These are phyloP conservation scores for Wallacemonas collosoma DNA, from an alignment of 208 protist species.

Conservation along the genomic window DNA sequence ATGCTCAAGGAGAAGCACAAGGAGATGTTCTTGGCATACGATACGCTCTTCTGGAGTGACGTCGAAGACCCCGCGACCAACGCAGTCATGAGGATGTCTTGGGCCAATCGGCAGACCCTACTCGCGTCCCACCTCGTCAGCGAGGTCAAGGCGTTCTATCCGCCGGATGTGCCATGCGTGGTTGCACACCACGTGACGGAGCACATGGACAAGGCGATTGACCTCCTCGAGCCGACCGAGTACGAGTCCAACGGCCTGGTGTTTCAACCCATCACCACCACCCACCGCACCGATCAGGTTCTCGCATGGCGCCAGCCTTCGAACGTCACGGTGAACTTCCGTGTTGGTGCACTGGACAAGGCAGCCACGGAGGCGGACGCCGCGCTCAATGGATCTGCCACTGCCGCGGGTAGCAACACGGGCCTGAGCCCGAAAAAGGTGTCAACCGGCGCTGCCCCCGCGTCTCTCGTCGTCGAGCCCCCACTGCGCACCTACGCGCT, in stretches of 20 bases:
- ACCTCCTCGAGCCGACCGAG: slow-evolving; percentile 69
- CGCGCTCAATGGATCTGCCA: neutral
- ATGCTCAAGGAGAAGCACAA: slow-evolving; percentile 44
- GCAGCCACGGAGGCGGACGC: slow-evolving; percentile 16
- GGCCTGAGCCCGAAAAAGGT: slow-evolving; percentile 6
- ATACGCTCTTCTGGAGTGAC: slow-evolving; percentile 80
- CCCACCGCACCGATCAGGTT: slow-evolving; percentile 54
- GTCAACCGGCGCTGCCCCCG: neutral
- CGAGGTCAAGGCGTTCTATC: slow-evolving; percentile 51
- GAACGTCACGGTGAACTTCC: slow-evolving; percentile 75
- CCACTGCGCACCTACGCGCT: slow-evolving; percentile 61
- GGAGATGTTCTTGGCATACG: slow-evolving; percentile 79
- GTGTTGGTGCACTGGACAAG: slow-evolving; percentile 51
- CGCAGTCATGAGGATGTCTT: slow-evolving; percentile 61
- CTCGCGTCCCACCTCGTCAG: slow-evolving; percentile 48
- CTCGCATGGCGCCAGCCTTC: slow-evolving; percentile 76
- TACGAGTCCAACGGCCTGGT: slow-evolving; percentile 75
- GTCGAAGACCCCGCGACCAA: slow-evolving; percentile 38
- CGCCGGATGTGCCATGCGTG: slow-evolving; percentile 50
- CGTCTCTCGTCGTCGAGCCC: slow-evolving; percentile 20
- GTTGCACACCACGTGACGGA: slow-evolving; percentile 67
- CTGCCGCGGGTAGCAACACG: neutral
- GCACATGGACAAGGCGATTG: slow-evolving; percentile 42
- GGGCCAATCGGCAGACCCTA: slow-evolving; percentile 58
- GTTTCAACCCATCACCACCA: slow-evolving; percentile 61